phyloP scores from a whole-genome alignment of 176 grass and related monocot genomes.

The Chloris gayana region DNA sequence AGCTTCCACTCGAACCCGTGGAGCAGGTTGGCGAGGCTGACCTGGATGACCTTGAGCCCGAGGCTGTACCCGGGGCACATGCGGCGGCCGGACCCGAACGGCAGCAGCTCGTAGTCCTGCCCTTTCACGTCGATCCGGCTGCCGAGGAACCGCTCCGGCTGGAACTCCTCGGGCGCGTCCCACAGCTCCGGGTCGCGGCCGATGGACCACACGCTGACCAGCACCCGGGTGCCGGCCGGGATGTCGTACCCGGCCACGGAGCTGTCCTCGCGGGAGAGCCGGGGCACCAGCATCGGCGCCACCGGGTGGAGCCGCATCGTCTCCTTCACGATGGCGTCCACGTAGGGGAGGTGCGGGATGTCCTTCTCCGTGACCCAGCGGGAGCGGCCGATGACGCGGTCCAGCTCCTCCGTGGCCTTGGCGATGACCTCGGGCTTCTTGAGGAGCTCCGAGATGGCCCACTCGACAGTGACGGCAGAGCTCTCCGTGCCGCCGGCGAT shows the following conservation, averaged over 20 bases:
- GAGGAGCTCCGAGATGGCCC: conserved; percentile 66
- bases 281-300: conserved; percentile 58
- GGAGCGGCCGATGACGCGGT: conserved; percentile 53
- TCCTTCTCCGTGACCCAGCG: conserved; percentile 74
- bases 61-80: conserved; percentile 81
- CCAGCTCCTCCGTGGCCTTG: conserved; percentile 64
- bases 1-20: conserved; percentile 69
- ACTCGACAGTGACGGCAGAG: conserved; percentile 59
- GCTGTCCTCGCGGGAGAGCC: conserved; percentile 41
- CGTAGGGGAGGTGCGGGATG: conserved; percentile 40
- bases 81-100: conserved; percentile 61
- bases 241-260: conserved; percentile 58
- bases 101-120: conserved; percentile 67
- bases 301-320: conserved; percentile 71
- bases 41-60: conserved; percentile 70
- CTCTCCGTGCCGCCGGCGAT: conserved; percentile 69
- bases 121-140: conserved; percentile 64
- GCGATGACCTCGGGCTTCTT: conserved; percentile 52
- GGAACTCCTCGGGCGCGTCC: conserved; percentile 60
- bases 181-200: conserved; percentile 56
- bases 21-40: conserved; percentile 65
- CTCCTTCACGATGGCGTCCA: conserved; percentile 68
- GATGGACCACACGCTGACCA: conserved; percentile 72
- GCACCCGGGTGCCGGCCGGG: conserved; percentile 53
- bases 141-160: conserved; percentile 54